Evolutionary conservation across 1,284 basidiomycete genomes (phyloP).

Genomic region (Tylopilus sp.): DNA sequence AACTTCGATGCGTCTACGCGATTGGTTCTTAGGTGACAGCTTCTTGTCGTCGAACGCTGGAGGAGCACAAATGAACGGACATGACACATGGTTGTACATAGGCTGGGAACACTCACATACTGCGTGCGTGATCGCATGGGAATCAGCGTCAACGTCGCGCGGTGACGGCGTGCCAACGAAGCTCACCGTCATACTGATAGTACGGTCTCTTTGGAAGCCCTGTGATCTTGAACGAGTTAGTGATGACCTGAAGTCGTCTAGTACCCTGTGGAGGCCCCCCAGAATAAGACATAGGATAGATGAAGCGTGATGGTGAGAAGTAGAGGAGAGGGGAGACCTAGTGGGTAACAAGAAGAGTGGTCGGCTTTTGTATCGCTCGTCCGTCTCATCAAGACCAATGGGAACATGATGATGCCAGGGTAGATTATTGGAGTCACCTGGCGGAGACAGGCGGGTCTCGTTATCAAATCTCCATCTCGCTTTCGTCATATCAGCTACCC

Average conservation of each 20-base stretch:
- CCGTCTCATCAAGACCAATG: constrained; percentile 20
- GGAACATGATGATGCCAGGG: constrained; percentile 1
- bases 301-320: background rate
- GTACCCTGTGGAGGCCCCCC: constrained; percentile 12
- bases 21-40: background rate
- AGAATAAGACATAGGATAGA: constrained; percentile 21
- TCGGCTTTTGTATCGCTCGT: constrained; percentile 9
- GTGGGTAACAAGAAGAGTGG: background rate
- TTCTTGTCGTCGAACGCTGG: constrained; percentile 21
- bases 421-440: background rate
- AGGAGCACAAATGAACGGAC: constrained; percentile 5
- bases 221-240: constrained; percentile 29
- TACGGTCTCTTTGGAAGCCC: constrained; percentile 31
- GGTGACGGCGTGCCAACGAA: constrained; percentile 1
- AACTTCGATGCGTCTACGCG: constrained; percentile 29
- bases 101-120: constrained; percentile 24
- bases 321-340: background rate
- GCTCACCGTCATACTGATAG: constrained; percentile 40
- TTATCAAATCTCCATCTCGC: background rate
- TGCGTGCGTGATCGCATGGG: constrained; percentile 5
- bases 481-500: background rate
- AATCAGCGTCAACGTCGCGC: constrained; percentile 3
- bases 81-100: constrained; percentile 4
- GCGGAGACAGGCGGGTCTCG: background rate
- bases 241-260: constrained; percentile 15